These are phyloP conservation scores for Nothophaeocryptopus gaeumannii DNA, from an alignment of 2,329 filamentous ascomycete species.

Conservation along the genomic window DNA sequence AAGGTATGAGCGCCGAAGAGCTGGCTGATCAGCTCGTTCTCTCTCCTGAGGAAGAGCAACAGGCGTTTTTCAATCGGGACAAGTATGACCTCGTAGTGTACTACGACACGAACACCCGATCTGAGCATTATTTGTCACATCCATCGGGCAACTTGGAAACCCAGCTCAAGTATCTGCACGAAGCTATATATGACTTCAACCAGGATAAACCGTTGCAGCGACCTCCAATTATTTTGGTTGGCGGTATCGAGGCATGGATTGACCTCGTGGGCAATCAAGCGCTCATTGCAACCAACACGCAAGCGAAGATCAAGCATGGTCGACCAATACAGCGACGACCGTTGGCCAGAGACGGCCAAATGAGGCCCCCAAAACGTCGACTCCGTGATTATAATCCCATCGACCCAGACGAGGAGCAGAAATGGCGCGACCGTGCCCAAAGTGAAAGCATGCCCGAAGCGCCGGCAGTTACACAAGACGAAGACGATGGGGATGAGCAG, in stretches of 20 bases:
- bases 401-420: slow-evolving; percentile 74
- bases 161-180: slow-evolving; percentile 69
- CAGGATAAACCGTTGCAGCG: slow-evolving; percentile 70
- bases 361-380: slow-evolving; percentile 56
- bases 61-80: slow-evolving; percentile 68
- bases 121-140: slow-evolving; percentile 53
- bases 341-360: slow-evolving; percentile 44
- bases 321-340: slow-evolving; percentile 53
- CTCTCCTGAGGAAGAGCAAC: slow-evolving; percentile 70
- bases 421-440: slow-evolving; percentile 74
- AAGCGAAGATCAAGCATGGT: slow-evolving; percentile 47
- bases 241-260: slow-evolving; percentile 82
- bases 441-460: slow-evolving; percentile 56
- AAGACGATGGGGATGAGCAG: slow-evolving; percentile 24
- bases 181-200: slow-evolving; percentile 81
- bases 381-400: slow-evolving; percentile 66
- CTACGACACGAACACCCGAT: slow-evolving; percentile 72
- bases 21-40: slow-evolving; percentile 67
- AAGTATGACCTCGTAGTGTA: slow-evolving; percentile 86
- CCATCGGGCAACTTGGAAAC: slow-evolving; percentile 40
- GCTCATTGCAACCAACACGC: slow-evolving; percentile 56
- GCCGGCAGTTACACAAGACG: slow-evolving; percentile 37
- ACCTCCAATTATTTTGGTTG: slow-evolving; percentile 72
- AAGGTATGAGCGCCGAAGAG: slow-evolving; percentile 63
- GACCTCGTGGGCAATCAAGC: slow-evolving; percentile 73